Evolutionary conservation across 2,329 filamentous ascomycete genomes (phyloP), one percentile per base, ranked within the genome.

Genomic region (Scorias spongiosa): DNA sequence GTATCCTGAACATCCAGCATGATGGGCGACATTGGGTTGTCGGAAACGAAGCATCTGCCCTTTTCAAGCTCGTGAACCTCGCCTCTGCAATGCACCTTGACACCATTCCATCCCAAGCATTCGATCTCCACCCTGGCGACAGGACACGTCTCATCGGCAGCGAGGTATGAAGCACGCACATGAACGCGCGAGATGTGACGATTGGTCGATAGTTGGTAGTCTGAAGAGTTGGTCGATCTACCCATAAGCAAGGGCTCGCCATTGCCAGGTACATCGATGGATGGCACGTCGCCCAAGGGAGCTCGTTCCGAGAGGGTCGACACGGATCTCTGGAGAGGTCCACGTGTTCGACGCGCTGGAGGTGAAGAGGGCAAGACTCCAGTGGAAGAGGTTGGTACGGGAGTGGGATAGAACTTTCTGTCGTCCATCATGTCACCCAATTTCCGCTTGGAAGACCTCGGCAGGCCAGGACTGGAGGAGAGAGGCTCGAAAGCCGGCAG

Each of bases 1-100:
- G 87, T 81, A 59, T 93, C 88, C 56, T 94, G 86, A 37, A 96
- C 87, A 61, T 96, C 88, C 50, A 98, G 69, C 78, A 98, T 93
- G 61, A 98, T 87, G 56, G 93, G 87, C 14, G 80, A 80, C 51
- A 80, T 78, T 58, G 88, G 84, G 28, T 87, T 88, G 64, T 93
- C 85, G 46, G 87, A 93, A 40, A 80, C 82, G 63, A 95, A 96
- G 41, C 78, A 83, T 60, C 94, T 87, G 14, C 84, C 86, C 67
- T 94, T 95, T 50, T 71, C 73, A 56, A 98, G 66, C 52, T 94
- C 85, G 70, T 84, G 89, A 2, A 85, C 82, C 52, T 81, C 79
- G 45, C 86, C 86, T 64, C 89, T 82, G 68, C 86, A 95, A 66
- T 94, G 87, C 53, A 98, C 67, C 67, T 86, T 93, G 51, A 91